These are phyloP conservation scores for Xylaria intraflava DNA, from an alignment of 495 filamentous ascomycete species.

Conservation along the genomic window DNA sequence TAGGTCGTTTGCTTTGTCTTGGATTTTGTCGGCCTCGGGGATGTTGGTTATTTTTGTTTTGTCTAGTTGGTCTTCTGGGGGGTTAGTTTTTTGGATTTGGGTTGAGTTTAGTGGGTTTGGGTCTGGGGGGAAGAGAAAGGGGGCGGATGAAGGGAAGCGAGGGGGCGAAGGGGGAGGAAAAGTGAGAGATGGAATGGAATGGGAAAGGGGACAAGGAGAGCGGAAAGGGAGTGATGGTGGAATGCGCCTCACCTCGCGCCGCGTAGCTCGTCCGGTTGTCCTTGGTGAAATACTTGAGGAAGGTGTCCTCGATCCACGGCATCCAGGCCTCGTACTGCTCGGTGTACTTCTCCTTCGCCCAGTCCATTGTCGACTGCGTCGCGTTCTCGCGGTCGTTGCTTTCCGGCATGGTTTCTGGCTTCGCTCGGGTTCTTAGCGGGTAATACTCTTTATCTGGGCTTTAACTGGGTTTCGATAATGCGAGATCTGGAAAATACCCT, in stretches of 20 bases:
- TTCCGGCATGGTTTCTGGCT: neutral
- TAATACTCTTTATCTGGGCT: no score
- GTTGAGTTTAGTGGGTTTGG: neutral
- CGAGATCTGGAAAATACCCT: no score
- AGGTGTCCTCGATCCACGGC: constrained; percentile 68
- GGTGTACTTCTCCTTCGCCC: constrained; percentile 53
- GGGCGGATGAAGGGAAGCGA: neutral
- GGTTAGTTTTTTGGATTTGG: neutral
- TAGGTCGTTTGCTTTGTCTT: constrained; percentile 54
- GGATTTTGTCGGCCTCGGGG: constrained; percentile 54
- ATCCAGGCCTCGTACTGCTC: constrained; percentile 65
- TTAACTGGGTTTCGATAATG: no score
- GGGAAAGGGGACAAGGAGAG: neutral
- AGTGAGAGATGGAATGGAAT: no score
- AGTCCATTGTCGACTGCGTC: constrained; percentile 35
- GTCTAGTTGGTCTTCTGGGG: constrained; percentile 50
- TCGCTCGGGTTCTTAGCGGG: neutral
- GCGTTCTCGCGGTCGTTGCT: neutral
- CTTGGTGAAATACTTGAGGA: constrained; percentile 61
- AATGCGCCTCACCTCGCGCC: constrained; percentile 56
- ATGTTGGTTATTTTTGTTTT: constrained; percentile 60
- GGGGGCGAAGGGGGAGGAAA: neutral
- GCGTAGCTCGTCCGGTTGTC: constrained; percentile 67
- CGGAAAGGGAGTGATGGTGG: no score
- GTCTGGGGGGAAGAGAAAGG: neutral